Conservation (phyloP, 2,329 filamentous ascomycete species). For the Coniochaeta sp. region DNA sequence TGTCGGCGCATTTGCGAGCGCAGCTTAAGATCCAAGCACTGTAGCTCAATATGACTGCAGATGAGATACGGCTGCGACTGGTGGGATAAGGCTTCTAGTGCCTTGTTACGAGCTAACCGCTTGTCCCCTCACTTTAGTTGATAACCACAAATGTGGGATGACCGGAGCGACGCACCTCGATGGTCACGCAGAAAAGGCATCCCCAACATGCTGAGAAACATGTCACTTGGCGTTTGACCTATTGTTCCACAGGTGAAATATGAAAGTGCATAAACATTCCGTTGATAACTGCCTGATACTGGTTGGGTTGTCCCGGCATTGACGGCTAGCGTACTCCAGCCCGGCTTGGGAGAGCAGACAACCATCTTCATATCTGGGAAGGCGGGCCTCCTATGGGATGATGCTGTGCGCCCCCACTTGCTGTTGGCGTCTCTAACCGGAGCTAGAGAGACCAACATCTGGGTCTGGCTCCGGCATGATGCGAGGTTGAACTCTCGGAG, state of each 20-base stretch:
- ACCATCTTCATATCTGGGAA: background rate
- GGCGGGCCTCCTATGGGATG: background rate
- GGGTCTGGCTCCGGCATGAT: background rate
- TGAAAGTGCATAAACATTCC: background rate
- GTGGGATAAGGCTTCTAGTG: background rate
- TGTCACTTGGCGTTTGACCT: background rate
- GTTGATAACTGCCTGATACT: background rate
- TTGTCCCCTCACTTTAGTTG: background rate
- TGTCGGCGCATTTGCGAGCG: background rate
- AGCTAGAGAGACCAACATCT: background rate
- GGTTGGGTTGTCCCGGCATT: background rate
- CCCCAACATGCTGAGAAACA: background rate
- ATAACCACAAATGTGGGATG: background rate
- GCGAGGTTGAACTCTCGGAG: background rate
- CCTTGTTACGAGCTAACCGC: background rate
- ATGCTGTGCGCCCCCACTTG: background rate
- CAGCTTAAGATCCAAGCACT: background rate
- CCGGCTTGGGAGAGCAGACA: background rate
- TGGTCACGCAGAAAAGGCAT: background rate
- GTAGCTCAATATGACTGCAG: background rate
- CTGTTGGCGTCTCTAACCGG: background rate
- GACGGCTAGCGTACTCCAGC: background rate
- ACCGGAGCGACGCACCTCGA: background rate
- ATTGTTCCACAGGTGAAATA: background rate
- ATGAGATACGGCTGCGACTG: background rate